Evolutionary conservation across 495 filamentous ascomycete species (phyloP).

Genomic region (Penicillium soppii): DNA sequence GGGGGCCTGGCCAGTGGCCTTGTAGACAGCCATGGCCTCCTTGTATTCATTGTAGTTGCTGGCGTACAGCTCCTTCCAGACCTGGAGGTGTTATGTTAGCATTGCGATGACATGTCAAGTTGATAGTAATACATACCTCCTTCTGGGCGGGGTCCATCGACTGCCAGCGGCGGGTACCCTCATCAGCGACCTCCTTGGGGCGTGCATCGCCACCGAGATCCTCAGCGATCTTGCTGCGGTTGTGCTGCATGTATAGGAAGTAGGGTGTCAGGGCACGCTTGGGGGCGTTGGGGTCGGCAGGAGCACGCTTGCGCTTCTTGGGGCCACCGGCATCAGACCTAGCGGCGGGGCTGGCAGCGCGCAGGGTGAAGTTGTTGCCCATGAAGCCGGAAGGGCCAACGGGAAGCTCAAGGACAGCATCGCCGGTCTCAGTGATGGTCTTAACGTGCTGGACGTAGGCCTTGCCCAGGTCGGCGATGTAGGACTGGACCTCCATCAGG

Average conservation of each 20-base stretch:
- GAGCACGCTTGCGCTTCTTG: conserved; percentile 81
- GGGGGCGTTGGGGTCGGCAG: conserved; percentile 87
- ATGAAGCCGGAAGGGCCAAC: conserved; percentile 50
- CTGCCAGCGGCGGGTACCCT: conserved; percentile 80
- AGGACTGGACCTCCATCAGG: conserved; percentile 68
- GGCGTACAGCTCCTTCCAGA: conserved; percentile 72
- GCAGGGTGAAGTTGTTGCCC: conserved; percentile 40
- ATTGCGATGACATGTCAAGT: background rate
- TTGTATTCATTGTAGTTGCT: conserved; percentile 76
- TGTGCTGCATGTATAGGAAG: conserved; percentile 88
- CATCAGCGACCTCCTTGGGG: conserved; percentile 77
- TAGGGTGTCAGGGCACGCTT: conserved; percentile 92
- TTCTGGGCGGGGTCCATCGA: conserved; percentile 72
- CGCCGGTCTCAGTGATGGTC: conserved; percentile 67
- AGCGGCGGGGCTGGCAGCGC: conserved; percentile 37
- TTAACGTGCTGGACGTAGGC: conserved; percentile 84
- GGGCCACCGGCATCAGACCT: conserved; percentile 58
- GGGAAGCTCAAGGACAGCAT: conserved; percentile 48
- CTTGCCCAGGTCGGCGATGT: conserved; percentile 69
- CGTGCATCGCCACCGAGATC: conserved; percentile 70
- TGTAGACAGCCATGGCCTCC: conserved; percentile 70
- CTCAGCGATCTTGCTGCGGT: conserved; percentile 69
- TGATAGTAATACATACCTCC: conserved; percentile 57
- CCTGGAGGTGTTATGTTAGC: conserved; percentile 37
- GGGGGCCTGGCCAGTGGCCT: conserved; percentile 32